phyloP scores from a whole-genome alignment of 148 eudicot genomes.

The Fagopyrum tataricum region DNA sequence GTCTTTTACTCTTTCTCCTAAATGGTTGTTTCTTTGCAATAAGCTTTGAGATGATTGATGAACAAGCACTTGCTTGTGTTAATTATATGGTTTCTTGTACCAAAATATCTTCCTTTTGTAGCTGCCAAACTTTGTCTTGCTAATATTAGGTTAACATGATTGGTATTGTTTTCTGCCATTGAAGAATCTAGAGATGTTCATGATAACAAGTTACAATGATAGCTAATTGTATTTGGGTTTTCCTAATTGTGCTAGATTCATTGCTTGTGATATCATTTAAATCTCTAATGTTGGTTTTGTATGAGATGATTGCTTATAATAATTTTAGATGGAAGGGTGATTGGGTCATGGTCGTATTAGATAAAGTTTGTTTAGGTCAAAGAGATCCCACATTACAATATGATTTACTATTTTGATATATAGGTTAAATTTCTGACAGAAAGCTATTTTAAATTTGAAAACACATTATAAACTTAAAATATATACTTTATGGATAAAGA shows the following conservation, averaged over 20 bases:
- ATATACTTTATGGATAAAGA: no score
- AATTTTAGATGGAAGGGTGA: no score
- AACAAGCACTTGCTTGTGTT: background rate
- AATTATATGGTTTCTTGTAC: background rate
- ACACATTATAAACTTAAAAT: no score
- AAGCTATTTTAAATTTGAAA: no score
- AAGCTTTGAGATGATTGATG: background rate
- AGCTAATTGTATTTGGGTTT: background rate
- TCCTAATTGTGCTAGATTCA: background rate
- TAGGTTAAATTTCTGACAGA: no score
- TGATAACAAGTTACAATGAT: background rate
- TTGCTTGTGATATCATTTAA: background rate
- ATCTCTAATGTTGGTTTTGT: background rate
- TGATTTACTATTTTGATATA: no score
- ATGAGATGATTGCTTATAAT: no score
- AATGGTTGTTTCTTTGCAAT: background rate
- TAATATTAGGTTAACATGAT: background rate
- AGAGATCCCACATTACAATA: no score
- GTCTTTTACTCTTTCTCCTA: background rate
- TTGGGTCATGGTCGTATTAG: no score
- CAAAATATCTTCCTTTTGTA: background rate
- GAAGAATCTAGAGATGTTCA: background rate
- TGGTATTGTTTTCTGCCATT: background rate
- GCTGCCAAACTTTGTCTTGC: background rate
- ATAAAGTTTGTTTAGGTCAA: no score